These are phyloP conservation scores for Lasiosphaeria miniovina DNA, from an alignment of 495 filamentous ascomycete genomes.

Conservation along the genomic window DNA sequence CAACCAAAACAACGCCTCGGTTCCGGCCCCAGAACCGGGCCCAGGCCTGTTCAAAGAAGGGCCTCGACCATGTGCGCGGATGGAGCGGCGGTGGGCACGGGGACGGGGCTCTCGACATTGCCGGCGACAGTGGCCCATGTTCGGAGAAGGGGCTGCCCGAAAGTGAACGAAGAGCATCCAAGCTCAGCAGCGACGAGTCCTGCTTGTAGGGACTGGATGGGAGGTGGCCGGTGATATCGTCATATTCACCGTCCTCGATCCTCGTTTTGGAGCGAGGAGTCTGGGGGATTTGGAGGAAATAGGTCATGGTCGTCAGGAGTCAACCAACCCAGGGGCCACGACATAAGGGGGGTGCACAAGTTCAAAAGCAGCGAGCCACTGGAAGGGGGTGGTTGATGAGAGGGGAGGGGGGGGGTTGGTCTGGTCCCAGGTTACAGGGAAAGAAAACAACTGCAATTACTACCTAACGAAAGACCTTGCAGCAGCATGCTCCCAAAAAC, in stretches of 20 bases:
- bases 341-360: not conserved
- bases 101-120: not conserved
- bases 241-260: slow-evolving; percentile 29
- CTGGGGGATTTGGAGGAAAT: slow-evolving; percentile 17
- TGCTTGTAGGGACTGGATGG: slow-evolving; percentile 9
- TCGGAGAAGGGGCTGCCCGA: slow-evolving; percentile 32
- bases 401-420: not conserved
- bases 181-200: slow-evolving; percentile 21
- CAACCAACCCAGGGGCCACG: not conserved
- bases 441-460: not conserved
- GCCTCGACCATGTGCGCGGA: not conserved
- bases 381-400: not conserved
- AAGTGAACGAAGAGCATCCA: slow-evolving; percentile 29
- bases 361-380: not conserved
- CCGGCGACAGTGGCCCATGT: slow-evolving; percentile 11
- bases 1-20: slow-evolving; percentile 70
- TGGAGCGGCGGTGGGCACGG: not conserved
- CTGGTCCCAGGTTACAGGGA: not conserved
- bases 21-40: slow-evolving; percentile 49
- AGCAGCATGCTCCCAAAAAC: no score
- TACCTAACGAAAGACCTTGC: not conserved
- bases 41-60: not conserved
- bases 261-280: slow-evolving; percentile 14
- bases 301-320: slow-evolving; percentile 6
- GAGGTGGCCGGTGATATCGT: slow-evolving; percentile 25